Evolutionary conservation across 345 rosid genomes (phyloP), one percentile per base, ranked within the genome.

Genomic region (Fremontodendron californicum): DNA sequence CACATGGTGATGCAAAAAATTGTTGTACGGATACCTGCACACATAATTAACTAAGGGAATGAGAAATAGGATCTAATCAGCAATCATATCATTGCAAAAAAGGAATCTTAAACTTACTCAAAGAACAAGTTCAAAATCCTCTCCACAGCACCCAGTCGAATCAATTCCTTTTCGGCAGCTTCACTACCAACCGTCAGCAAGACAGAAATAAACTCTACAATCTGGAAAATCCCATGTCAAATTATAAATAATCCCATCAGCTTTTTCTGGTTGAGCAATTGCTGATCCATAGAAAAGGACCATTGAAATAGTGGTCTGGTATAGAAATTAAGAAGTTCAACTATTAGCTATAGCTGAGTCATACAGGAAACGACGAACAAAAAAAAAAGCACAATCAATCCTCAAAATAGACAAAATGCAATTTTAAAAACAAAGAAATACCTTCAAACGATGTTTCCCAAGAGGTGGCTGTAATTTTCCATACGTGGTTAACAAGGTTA

Each of bases 381-480:
- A 27, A 23, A 48, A 78, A 70, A 18, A 67, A 62, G 16, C 40
- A 48, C 10, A 77, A 15, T 10, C 33, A 75, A 39, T 71, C 60
- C 73, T 63, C 23, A 48, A 27, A 33, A 46, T 48, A 29, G 6
- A 57, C n/a, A 62, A 21, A 21, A 46, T 49, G 39, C 9, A 51
- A 68, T 7, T 61, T 25, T 54, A 52, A 12, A 42, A 58, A 54
- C 58, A 45, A 75, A 62, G 2, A 63, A 71, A 72, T 78, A 92
- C 98, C 97, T 93, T 94, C 75, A 94, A 79, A 33, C 97, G 95
- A 79, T 93, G 97, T 80, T 91, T 94, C 67, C 97, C 97, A 27
- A 94, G 95, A 78, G 98, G 98, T 73, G 98, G 97, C 82, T 90
- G 97, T 85, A 94, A 80, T 84, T 89, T 91, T 48, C 98, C 98